Percentiles rank a stretch among this genome's conserved stretches.
phyloP scores from a whole-genome alignment of 2,329 filamentous ascomycete genomes.

The Colletotrichum tabaci region DNA sequence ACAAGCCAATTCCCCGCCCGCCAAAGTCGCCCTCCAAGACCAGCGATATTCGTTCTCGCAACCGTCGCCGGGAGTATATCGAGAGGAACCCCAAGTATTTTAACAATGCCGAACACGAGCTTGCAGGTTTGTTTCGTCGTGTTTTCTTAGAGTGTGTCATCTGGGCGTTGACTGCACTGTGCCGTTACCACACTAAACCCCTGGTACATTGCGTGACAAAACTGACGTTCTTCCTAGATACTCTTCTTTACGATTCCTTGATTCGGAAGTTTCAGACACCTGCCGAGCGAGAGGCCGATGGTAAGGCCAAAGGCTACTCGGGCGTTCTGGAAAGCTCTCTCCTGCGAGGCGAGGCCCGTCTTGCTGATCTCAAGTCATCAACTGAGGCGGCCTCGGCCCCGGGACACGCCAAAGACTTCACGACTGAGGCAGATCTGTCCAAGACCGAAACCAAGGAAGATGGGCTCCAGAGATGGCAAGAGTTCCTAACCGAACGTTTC shows the following conservation, averaged over 20 bases:
- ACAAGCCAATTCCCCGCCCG: conserved; percentile 61
- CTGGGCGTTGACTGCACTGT: neutral
- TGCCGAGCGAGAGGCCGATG: conserved; percentile 81
- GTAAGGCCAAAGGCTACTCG: conserved; percentile 81
- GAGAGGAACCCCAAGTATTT: conserved; percentile 82
- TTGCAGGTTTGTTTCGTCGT: conserved; percentile 60
- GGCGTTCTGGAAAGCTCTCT: conserved; percentile 85
- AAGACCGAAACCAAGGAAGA: conserved; percentile 73
- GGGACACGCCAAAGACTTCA: conserved; percentile 8
- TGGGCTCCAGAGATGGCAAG: conserved; percentile 77
- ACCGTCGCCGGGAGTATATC: conserved; percentile 84
- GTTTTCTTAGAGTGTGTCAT: neutral
- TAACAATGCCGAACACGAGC: conserved; percentile 66
- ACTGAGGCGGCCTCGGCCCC: neutral
- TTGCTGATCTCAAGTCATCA: conserved; percentile 64
- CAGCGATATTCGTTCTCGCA: conserved; percentile 74
- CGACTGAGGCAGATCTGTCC: conserved; percentile 48
- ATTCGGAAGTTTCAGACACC: conserved; percentile 83
- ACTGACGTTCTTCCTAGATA: conserved; percentile 64
- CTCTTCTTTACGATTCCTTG: conserved; percentile 85
- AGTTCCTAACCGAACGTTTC: conserved; percentile 82
- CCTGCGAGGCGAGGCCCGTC: conserved; percentile 81
- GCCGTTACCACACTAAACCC: no score
- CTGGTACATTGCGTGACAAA: neutral
- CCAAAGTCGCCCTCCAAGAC: conserved; percentile 58